Percentiles rank a stretch among this genome's conserved stretches.
These are phyloP conservation scores for Gaeumannomyces sp. DNA, from an alignment of 2,329 filamentous ascomycete genomes.

Conservation along the genomic window DNA sequence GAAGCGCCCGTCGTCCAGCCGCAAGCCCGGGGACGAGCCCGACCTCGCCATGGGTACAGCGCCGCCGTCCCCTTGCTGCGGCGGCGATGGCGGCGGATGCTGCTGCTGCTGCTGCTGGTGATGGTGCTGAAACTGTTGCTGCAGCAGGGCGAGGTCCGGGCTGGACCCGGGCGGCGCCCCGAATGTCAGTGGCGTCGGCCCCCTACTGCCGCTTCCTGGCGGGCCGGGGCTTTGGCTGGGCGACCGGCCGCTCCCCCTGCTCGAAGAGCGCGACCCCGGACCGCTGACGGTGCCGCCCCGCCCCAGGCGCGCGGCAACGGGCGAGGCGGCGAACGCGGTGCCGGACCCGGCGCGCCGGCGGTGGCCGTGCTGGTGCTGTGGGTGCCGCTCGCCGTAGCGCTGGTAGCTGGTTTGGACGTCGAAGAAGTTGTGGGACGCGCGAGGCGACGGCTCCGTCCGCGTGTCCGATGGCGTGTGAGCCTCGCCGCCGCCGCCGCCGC, in stretches of 20 bases:
- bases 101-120: slow-evolving; percentile 3
- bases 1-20: slow-evolving; percentile 18
- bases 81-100: too few species aligned
- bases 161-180: slow-evolving; percentile 4
- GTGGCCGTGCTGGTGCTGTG: background rate
- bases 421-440: slow-evolving; percentile 21
- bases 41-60: slow-evolving; percentile 19
- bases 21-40: slow-evolving; percentile 17
- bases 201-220: background rate
- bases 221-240: slow-evolving; percentile 11
- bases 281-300: background rate
- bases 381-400: slow-evolving; percentile 20
- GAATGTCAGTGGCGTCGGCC: slow-evolving; percentile 1
- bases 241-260: slow-evolving; percentile 9
- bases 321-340: slow-evolving; percentile 9
- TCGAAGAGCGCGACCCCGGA: background rate
- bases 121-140: background rate
- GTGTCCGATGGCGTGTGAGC: slow-evolving; percentile 30
- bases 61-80: slow-evolving; percentile 1
- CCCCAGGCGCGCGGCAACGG: background rate
- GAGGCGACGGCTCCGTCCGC: slow-evolving; percentile 38
- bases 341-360: slow-evolving; percentile 9
- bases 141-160: slow-evolving; percentile 7
- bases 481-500: slow-evolving; percentile 9
- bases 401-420: slow-evolving; percentile 26